Percentiles rank a stretch among this genome's conserved stretches.
phyloP scores from a whole-genome alignment of 495 filamentous ascomycete species.

The Penicillium fimorum region DNA sequence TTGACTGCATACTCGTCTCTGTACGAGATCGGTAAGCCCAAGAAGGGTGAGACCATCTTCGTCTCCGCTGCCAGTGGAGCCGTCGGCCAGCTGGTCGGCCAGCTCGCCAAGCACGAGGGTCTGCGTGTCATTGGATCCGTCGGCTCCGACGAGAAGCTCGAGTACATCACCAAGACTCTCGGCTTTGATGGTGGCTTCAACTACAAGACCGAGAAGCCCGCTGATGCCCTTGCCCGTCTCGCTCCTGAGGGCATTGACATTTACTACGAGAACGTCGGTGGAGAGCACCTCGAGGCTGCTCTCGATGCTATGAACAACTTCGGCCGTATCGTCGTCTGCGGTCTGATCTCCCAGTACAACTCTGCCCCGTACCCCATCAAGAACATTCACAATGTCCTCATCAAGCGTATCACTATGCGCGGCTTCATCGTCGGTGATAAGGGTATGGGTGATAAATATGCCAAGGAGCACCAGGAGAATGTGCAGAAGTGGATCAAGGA shows the following conservation, averaged over 20 bases:
- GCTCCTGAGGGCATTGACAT: constrained; percentile 87
- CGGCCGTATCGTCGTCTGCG: constrained; percentile 69
- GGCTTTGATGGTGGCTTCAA: constrained; percentile 72
- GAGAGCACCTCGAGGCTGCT: constrained; percentile 79
- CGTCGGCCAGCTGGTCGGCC: constrained; percentile 81
- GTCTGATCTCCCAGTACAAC: constrained; percentile 82
- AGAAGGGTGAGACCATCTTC: constrained; percentile 87
- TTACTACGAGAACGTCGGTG: constrained; percentile 95
- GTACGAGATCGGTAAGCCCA: constrained; percentile 79
- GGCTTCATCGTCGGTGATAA: constrained; percentile 75
- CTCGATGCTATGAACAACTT: constrained; percentile 64
- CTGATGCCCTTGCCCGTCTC: constrained; percentile 68
- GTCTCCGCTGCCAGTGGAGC: constrained; percentile 79
- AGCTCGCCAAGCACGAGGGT: constrained; percentile 84
- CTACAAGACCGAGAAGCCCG: constrained; percentile 71
- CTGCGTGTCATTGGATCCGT: constrained; percentile 78
- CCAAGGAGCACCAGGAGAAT: constrained; percentile 75
- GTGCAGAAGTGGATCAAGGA: constrained; percentile 82
- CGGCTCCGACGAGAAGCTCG: constrained; percentile 65
- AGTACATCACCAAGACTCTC: constrained; percentile 64
- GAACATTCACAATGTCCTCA: constrained; percentile 57
- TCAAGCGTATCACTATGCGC: constrained; percentile 59
- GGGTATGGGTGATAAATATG: constrained; percentile 69
- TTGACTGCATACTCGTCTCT: constrained; percentile 79
- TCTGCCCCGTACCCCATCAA: constrained; percentile 61